phyloP scores from a whole-genome alignment of 345 rosid species.

The Arabis alpina region DNA sequence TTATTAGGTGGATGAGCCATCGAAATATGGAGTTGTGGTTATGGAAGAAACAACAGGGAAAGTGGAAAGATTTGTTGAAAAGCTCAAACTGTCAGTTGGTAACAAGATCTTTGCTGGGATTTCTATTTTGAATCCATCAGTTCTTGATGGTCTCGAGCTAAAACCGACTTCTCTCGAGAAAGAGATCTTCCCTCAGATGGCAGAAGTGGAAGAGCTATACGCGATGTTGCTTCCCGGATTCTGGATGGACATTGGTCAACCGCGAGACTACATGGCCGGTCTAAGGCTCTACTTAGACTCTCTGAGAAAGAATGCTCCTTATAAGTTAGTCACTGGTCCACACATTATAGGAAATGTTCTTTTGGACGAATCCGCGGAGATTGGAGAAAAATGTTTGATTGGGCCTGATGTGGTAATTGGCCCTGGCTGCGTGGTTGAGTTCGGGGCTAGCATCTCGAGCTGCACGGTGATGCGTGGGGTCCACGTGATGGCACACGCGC shows the following conservation, averaged over 20 bases:
- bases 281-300: conserved; percentile 87
- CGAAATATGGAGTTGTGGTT: conserved; percentile 93
- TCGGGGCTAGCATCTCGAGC: conserved; percentile 81
- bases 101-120: conserved; percentile 94
- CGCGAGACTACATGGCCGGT: conserved; percentile 80
- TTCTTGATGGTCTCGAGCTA: conserved; percentile 75
- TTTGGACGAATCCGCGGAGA: conserved; percentile 75
- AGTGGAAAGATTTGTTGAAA: conserved; percentile 84
- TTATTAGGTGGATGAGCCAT: conserved; percentile 84
- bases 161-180: conserved; percentile 92
- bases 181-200: conserved; percentile 85
- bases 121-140: conserved; percentile 78
- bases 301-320: conserved; percentile 58
- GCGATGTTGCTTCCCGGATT: conserved; percentile 95
- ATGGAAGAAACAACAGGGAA: conserved; percentile 78
- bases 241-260: conserved; percentile 99
- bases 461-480: conserved; percentile 93
- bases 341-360: conserved; percentile 76
- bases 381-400: conserved; percentile 81
- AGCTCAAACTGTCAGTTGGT: conserved; percentile 83
- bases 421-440: conserved; percentile 78
- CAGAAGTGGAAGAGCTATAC: conserved; percentile 58
- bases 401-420: conserved; percentile 93
- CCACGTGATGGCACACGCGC: conserved; percentile 75
- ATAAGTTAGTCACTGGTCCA: conserved; percentile 59